phyloP scores from a whole-genome alignment of 495 filamentous ascomycete species.

The Niebla homalea region DNA sequence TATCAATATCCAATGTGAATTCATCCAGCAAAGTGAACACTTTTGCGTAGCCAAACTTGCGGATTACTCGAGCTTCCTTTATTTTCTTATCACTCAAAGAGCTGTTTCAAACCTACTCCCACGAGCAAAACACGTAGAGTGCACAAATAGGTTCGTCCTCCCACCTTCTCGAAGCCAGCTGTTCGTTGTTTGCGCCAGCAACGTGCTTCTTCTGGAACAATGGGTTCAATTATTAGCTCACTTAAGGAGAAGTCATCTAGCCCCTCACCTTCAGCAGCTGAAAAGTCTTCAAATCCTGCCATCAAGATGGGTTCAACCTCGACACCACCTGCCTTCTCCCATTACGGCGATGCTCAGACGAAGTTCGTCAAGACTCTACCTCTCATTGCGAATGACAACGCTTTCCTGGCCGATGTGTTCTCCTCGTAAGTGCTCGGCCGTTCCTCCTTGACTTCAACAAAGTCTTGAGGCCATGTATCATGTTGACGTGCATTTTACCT shows the following conservation, averaged over 20 bases:
- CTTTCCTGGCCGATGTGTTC: conserved; percentile 53
- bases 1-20: neutral
- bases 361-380: conserved; percentile 48
- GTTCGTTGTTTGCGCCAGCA: no score
- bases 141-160: no score
- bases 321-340: conserved; percentile 25
- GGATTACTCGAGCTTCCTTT: neutral
- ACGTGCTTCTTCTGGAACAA: neutral
- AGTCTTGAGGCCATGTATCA: no score
- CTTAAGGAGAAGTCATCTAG: neutral
- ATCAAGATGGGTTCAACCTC: conserved; percentile 8
- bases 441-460: conserved; percentile 19
- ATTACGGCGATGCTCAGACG: conserved; percentile 47
- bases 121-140: no score
- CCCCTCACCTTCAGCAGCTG: neutral
- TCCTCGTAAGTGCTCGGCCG: conserved; percentile 31
- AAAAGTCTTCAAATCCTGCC: neutral
- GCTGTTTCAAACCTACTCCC: neutral
- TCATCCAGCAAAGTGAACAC: no score
- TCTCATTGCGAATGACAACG: conserved; percentile 62
- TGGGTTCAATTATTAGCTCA: neutral
- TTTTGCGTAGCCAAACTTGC: no score
- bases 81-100: neutral
- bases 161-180: no score
- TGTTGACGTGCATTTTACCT: neutral